Evolutionary conservation across 345 rosid genomes (phyloP).

Genomic region (Arabidopsis arenosa): DNA sequence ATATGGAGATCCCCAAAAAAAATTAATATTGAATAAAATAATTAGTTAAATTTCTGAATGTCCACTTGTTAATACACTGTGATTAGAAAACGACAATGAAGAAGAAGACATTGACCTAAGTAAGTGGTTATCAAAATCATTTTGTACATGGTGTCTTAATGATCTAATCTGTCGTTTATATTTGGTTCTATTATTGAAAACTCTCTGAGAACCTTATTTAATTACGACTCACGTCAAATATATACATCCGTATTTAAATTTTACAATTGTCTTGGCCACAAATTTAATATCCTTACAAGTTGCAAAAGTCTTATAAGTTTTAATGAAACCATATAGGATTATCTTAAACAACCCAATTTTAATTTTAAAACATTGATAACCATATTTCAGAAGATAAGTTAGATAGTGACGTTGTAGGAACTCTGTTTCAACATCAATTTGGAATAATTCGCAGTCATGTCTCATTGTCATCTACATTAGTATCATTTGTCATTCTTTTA

Average conservation of each 20-base stretch:
- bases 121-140: constrained; percentile 41
- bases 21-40: constrained; percentile 2
- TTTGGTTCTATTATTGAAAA: constrained; percentile 35
- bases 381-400: constrained; percentile 24
- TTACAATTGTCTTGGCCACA: constrained; percentile 19
- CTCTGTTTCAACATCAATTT: constrained; percentile 32
- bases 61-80: neutral
- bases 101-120: constrained; percentile 28
- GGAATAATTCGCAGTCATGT: constrained; percentile 12
- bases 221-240: constrained; percentile 13
- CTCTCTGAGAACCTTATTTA: neutral
- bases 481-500: no score
- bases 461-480: no score
- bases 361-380: neutral
- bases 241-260: constrained; percentile 3
- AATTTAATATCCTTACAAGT: constrained; percentile 22
- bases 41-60: constrained; percentile 4
- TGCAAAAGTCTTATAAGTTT: constrained; percentile 7
- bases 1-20: constrained; percentile 16
- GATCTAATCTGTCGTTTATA: constrained; percentile 31
- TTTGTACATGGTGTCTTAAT: constrained; percentile 23
- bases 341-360: constrained; percentile 1
- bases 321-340: neutral
- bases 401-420: constrained; percentile 32
- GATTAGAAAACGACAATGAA: constrained; percentile 39